A percentile compares a stretch with the other conserved stretches of the same genome.
Conservation (phyloP, 257 asterid genomes). For the Solanum ossicruentum region DNA sequence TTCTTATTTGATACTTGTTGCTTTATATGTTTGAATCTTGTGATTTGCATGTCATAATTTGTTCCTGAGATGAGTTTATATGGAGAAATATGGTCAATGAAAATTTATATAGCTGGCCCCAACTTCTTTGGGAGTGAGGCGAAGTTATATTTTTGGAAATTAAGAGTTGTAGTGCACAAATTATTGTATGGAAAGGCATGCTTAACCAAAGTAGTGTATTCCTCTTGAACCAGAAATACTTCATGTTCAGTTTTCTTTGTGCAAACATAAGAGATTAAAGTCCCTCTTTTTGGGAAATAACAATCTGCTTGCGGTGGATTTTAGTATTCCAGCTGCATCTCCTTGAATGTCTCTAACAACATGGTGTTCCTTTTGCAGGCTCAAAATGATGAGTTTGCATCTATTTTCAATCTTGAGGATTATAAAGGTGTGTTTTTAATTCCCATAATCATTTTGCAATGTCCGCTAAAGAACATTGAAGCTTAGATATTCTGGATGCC, state of each 20-base stretch:
- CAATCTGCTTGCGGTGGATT: neutral
- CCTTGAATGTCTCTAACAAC: neutral
- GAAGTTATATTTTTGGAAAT: neutral
- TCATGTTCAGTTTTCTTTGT: neutral
- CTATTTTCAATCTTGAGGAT: slow-evolving; percentile 84
- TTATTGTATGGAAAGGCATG: neutral
- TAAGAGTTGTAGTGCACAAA: neutral
- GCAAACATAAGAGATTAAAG: neutral
- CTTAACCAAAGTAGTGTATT: neutral
- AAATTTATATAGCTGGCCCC: neutral
- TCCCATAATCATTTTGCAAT: neutral
- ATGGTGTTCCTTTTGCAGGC: slow-evolving; percentile 38
- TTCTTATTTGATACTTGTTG: neutral
- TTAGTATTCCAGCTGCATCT: neutral
- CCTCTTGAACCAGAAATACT: neutral
- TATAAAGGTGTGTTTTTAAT: slow-evolving; percentile 55
- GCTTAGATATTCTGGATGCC: neutral
- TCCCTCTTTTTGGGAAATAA: neutral
- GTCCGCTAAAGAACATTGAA: neutral
- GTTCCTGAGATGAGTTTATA: neutral
- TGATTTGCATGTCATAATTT: neutral
- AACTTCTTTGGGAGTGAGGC: neutral
- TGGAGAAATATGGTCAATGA: neutral
- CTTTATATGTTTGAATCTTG: neutral
- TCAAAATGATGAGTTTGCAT: slow-evolving; percentile 71